A percentile compares a stretch with the other conserved stretches of the same genome.
Evolutionary conservation across 2,329 filamentous ascomycete species (phyloP).

Genomic region (Xylaria sp.): DNA sequence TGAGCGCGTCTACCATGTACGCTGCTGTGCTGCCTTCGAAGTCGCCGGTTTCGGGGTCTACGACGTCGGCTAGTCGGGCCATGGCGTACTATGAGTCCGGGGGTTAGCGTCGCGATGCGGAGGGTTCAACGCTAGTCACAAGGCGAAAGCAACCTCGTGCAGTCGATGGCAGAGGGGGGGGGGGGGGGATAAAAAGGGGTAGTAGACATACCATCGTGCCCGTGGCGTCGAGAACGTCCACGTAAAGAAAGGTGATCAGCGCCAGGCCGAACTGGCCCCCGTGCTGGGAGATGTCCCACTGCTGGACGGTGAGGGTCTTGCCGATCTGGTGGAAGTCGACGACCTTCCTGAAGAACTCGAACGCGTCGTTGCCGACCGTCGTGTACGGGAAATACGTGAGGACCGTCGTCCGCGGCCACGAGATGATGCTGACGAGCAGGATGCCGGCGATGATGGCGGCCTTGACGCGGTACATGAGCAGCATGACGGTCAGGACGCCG

Average conservation of each 20-base stretch:
- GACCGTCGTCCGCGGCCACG: conserved; percentile 77
- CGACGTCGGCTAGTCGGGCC: conserved; percentile 80
- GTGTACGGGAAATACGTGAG: conserved; percentile 85
- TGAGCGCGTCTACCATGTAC: conserved; percentile 81
- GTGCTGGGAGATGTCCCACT: conserved; percentile 73
- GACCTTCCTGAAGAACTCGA: conserved; percentile 88
- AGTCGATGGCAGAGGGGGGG: not conserved
- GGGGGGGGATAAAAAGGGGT: not conserved
- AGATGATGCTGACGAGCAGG: conserved; percentile 83
- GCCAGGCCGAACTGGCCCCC: conserved; percentile 81
- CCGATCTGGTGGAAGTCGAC: conserved; percentile 82
- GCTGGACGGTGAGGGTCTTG: conserved; percentile 70
- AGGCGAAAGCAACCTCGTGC: not conserved
- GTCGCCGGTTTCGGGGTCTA: conserved; percentile 82
- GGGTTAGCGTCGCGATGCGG: not conserved
- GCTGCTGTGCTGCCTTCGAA: conserved; percentile 85
- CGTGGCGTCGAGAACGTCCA: conserved; percentile 86
- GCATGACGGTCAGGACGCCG: conserved; percentile 75
- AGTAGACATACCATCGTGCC: conserved; percentile 64
- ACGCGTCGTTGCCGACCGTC: conserved; percentile 68
- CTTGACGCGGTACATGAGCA: conserved; percentile 87
- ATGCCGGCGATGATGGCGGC: conserved; percentile 86
- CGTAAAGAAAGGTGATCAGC: conserved; percentile 87
- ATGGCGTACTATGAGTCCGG: conserved; percentile 67
- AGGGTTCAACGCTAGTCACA: not conserved